phyloP scores from a whole-genome alignment of 441 rosid genomes.

The Hura crepitans region DNA sequence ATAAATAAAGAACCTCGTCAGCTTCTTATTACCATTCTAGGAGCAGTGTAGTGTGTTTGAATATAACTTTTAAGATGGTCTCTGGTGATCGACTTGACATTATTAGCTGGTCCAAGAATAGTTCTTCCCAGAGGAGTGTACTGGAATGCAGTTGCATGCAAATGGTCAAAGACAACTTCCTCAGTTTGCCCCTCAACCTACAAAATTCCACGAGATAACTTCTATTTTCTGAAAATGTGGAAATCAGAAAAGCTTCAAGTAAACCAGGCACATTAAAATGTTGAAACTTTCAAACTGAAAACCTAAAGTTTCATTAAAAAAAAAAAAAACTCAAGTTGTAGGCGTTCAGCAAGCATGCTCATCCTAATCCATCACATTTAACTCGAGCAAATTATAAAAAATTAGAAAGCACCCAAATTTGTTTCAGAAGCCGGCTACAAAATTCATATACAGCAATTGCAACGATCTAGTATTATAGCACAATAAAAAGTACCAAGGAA shows the following conservation, averaged over 20 bases:
- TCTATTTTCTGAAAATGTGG: not conserved
- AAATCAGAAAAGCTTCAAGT: conserved; percentile 2
- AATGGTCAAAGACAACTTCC: conserved; percentile 95
- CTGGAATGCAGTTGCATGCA: conserved; percentile 99
- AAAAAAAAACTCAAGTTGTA: not conserved
- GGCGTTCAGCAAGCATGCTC: not conserved
- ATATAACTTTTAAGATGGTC: conserved; percentile 80
- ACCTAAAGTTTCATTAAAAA: not conserved
- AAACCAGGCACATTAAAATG: not conserved
- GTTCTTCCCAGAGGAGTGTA: conserved; percentile 92
- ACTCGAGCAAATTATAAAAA: too few relatives aligned
- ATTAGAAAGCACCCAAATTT: not conserved
- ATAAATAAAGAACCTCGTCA: conserved; percentile 12
- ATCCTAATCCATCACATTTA: not conserved
- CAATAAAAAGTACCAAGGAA: not conserved
- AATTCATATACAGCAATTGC: not conserved
- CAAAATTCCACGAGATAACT: conserved; percentile 19
- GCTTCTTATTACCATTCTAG: conserved; percentile 67
- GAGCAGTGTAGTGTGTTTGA: conserved; percentile 95
- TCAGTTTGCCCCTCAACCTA: conserved; percentile 96
- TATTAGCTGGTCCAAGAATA: conserved; percentile 91
- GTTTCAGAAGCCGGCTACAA: not conserved
- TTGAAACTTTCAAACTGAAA: not conserved
- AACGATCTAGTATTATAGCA: too few relatives aligned
- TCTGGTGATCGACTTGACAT: conserved; percentile 72